Conservation (phyloP, 2,329 filamentous ascomycete species). For the Fusarium stilboides region DNA sequence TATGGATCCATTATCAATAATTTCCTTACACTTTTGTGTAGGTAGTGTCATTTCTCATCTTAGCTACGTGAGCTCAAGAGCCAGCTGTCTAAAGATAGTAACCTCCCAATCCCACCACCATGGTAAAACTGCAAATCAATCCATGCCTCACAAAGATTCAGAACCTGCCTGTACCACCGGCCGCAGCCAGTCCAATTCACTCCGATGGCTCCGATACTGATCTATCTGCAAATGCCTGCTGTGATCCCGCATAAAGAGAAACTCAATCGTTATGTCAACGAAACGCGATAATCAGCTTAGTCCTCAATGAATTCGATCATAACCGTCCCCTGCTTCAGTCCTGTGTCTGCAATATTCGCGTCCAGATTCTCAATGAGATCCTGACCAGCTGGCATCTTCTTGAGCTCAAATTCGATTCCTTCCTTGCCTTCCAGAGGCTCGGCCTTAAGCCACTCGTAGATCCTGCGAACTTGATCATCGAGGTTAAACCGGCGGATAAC, state of each 20-base stretch:
- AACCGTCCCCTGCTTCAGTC: conserved; percentile 91
- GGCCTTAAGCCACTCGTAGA: conserved; percentile 98
- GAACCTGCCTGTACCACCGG: conserved; percentile 29
- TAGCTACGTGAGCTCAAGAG: conserved; percentile 11
- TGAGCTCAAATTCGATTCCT: conserved; percentile 87
- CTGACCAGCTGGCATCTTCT: conserved; percentile 81
- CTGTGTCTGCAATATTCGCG: conserved; percentile 82
- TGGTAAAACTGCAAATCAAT: conserved; percentile 28
- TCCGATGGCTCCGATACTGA: conserved; percentile 40
- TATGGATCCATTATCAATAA: neutral
- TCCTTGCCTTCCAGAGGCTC: conserved; percentile 85
- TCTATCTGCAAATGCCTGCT: conserved; percentile 44
- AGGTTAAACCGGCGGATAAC: conserved; percentile 89
- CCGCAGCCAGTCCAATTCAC: conserved; percentile 38
- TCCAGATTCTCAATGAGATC: conserved; percentile 86
- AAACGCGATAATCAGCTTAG: conserved; percentile 36
- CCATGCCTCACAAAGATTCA: conserved; percentile 27
- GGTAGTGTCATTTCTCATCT: conserved; percentile 17
- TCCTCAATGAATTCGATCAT: conserved; percentile 92
- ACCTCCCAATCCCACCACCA: conserved; percentile 25
- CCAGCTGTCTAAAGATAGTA: conserved; percentile 39
- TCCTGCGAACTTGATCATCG: conserved; percentile 81
- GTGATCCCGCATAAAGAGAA: conserved; percentile 39
- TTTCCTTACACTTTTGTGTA: neutral
- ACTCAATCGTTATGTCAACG: conserved; percentile 9